phyloP scores from a whole-genome alignment of 352 stramenopile genomes.

The Pythium chondricola region DNA sequence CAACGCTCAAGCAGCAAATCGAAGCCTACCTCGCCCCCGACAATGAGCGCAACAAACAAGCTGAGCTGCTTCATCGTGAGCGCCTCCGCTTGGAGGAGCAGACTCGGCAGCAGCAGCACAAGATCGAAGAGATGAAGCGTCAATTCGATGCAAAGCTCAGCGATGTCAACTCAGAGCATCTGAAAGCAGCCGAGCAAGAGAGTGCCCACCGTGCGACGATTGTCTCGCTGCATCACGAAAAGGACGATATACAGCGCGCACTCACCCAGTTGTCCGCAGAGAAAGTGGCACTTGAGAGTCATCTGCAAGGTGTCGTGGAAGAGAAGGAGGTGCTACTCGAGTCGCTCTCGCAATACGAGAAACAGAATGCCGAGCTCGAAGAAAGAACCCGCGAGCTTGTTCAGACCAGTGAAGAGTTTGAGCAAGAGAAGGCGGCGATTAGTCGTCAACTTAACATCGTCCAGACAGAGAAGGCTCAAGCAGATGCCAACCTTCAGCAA shows the following conservation, averaged over 20 bases:
- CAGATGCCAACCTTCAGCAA: conserved; percentile 3
- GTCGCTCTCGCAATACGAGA: conserved; percentile 36
- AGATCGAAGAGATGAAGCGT: conserved; percentile 34
- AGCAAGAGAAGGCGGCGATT: conserved; percentile 15
- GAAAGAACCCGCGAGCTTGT: conserved; percentile 13
- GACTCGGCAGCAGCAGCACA: conserved; percentile 35
- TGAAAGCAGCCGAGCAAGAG: conserved; percentile 39
- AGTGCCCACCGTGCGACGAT: conserved; percentile 41
- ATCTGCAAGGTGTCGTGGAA: conserved; percentile 28
- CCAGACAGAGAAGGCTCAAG: conserved; percentile 2
- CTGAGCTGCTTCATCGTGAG: conserved; percentile 47
- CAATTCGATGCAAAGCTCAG: conserved; percentile 40
- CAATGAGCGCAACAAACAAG: conserved; percentile 45
- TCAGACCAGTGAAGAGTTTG: conserved; percentile 7
- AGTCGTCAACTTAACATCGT: not conserved
- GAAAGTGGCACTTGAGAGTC: conserved; percentile 42
- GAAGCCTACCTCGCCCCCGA: conserved; percentile 45
- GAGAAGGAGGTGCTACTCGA: conserved; percentile 28
- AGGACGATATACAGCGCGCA: conserved; percentile 52
- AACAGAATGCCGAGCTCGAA: conserved; percentile 45
- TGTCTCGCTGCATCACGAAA: conserved; percentile 46
- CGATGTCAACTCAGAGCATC: conserved; percentile 36
- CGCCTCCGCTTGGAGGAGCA: conserved; percentile 55
- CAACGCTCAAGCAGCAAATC: conserved; percentile 43
- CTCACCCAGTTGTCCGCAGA: conserved; percentile 38